Evolutionary conservation across 108 stramenopile genomes (phyloP), one percentile per base, ranked within the genome.

Genomic region (Cyclotella cryptica): DNA sequence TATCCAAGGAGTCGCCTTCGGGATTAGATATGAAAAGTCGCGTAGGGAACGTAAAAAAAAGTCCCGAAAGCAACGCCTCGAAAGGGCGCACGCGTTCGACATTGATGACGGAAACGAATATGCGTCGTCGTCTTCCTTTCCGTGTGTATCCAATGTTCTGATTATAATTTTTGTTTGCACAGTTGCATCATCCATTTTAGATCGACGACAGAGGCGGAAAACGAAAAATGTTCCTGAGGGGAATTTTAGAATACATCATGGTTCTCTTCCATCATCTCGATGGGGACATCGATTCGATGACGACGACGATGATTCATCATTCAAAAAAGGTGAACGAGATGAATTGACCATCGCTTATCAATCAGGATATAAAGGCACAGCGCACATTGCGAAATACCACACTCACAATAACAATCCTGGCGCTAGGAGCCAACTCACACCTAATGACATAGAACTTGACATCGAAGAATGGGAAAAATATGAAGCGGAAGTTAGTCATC

Each of bases 391-490:
- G n/a, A 70, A 57, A 22, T 70, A 70, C 41, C 69, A 57, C 17
- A 39, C 21, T 57, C 69, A 57, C 26, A 49, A 49, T 57, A 28
- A 57, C 55, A 41, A 58, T 13, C n/a, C 14, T 18, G 12, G 35
- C 18, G 61, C 7, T 19, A 35, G 43, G 35, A 61, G 35, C 14
- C 35, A 61, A 39, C 60, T 61, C 15, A 61, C 60, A 61, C 65
- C 65, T 45, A 3, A 45, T 45, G 65, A 66, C 27, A 68, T 51
- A 49, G 49, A 51, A 39, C 10, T 75, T 22, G 65, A 66, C 11
- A 19, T 55, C 7, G 65, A 54, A 27, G 47, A 69, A 47, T 69
- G 76, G 68, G 76, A 77, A 51, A 67, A 77, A n/a, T 68, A 77
- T 51, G 77, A 70, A 28, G 70, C 70, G 77, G 68, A 77, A 54